Percentiles rank a stretch among this genome's conserved stretches.
These are phyloP conservation scores for Corynascus novoguineensis DNA, from an alignment of 495 filamentous ascomycete species.

Conservation along the genomic window DNA sequence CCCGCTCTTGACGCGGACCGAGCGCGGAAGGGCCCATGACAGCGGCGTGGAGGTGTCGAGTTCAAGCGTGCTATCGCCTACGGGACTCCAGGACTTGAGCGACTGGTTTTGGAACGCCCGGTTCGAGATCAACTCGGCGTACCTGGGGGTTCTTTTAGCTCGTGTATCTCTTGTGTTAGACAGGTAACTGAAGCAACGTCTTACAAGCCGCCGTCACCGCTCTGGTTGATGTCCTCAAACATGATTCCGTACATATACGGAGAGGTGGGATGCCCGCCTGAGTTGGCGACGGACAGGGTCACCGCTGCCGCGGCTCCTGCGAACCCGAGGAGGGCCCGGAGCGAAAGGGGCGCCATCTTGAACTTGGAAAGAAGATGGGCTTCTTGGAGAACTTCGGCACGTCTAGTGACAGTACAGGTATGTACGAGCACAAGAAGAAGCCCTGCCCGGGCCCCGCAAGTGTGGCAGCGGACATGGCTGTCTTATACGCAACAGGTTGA, in stretches of 20 bases:
- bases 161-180: neutral
- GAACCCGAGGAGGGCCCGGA: slow-evolving; percentile 4
- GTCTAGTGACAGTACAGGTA: neutral
- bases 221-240: slow-evolving; percentile 63
- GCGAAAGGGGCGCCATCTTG: slow-evolving; percentile 2
- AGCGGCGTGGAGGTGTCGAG: slow-evolving; percentile 45
- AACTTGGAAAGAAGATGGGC: too few species aligned
- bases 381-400: neutral
- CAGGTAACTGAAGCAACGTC: neutral
- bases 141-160: slow-evolving; percentile 39
- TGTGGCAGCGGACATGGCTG: neutral
- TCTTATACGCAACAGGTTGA: too few species aligned
- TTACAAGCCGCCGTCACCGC: slow-evolving; percentile 60
- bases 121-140: slow-evolving; percentile 68
- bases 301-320: neutral
- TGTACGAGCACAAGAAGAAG: too few species aligned
- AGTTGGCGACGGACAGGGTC: neutral
- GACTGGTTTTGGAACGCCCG: slow-evolving; percentile 57
- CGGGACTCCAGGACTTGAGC: slow-evolving; percentile 50
- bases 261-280: neutral
- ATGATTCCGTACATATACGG: slow-evolving; percentile 6
- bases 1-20: slow-evolving; percentile 47
- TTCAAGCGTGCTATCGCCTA: slow-evolving; percentile 46
- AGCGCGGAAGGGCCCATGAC: slow-evolving; percentile 52
- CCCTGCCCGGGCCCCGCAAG: neutral